phyloP scores from a whole-genome alignment of 805 yeast species.

The Starmerella gropengiesseri region DNA sequence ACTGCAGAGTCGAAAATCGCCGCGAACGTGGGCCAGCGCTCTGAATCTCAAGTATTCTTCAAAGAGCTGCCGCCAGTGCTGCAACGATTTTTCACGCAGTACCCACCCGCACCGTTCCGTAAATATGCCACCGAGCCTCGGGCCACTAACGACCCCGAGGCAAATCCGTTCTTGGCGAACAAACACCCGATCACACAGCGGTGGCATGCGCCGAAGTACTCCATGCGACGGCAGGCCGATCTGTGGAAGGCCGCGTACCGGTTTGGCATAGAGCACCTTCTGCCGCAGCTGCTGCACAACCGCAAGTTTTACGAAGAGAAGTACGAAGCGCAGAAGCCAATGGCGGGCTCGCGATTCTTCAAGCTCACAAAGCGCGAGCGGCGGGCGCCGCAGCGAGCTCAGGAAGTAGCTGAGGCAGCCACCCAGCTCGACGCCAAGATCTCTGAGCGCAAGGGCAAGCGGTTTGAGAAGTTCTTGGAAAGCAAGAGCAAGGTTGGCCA shows the following conservation, averaged over 20 bases:
- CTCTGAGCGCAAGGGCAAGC: constrained; percentile 50
- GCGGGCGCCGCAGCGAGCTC: constrained; percentile 42
- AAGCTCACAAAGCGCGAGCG: constrained; percentile 78
- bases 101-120: constrained; percentile 74
- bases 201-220: constrained; percentile 67
- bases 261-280: constrained; percentile 65
- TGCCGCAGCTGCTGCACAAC: constrained; percentile 52
- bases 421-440: constrained; percentile 56
- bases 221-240: constrained; percentile 72
- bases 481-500: constrained; percentile 13
- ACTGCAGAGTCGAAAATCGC: constrained; percentile 26
- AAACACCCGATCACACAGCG: constrained; percentile 70
- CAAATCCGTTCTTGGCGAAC: constrained; percentile 82
- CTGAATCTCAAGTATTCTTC: constrained; percentile 31
- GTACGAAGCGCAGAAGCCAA: constrained; percentile 53
- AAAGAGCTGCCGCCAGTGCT: constrained; percentile 56
- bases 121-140: constrained; percentile 56
- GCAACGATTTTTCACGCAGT: constrained; percentile 63
- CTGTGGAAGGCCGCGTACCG: constrained; percentile 70
- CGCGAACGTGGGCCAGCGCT: constrained; percentile 17
- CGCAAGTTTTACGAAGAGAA: constrained; percentile 73
- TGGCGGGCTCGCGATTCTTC: constrained; percentile 67
- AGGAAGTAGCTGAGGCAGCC: constrained; percentile 54
- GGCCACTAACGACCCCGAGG: constrained; percentile 51
- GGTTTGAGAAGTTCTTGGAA: constrained; percentile 19